Base-by-base conservation (phyloP, 352 stramenopile genomes). In the Blastocystis sp. region DNA sequence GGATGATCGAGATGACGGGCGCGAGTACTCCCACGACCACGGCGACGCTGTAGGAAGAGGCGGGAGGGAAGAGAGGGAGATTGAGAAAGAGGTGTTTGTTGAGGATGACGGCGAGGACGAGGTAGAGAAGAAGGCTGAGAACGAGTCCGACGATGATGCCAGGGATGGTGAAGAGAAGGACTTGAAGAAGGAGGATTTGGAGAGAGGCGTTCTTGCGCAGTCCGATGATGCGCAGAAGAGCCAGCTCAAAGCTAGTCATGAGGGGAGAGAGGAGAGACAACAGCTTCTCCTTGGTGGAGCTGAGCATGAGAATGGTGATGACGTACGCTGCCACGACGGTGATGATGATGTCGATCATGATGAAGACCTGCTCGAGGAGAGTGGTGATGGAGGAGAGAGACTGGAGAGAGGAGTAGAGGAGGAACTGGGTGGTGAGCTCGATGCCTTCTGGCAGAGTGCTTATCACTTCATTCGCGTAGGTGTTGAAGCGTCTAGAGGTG, bases 321-420 rank as follows among this genome's bases (percentile, higher is more conserved):
- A 85, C 74, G 41, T 85, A 85, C 37, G 74, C 74, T 2, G 74
- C 74, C 1, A 85, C 55, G 39, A 85, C n/a, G 13, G 74, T 85
- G 51, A 85, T 85, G 51, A 85, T 85, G 1, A 85, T 45, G 31
- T 69, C 74, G 41, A 85, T 85, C 74, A 85, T 85, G 45, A 85
- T 21, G 61, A 85, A 85, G 12, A 85, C 74, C 66, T 85, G 74
- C 1, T 85, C 74, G 21, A 85, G 55, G 2, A 85, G 51, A 21
- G 69, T 69, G 1, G 74, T 85, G 24, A 85, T 35, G n/a, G 74
- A 85, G 31, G 74, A 67, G 13, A 85, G 74, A 45, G 31, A 59
- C 66, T 77, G 66, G 21, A 85, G 51, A 16, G 74, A 85, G 33
- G 74, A 50, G 33, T 85, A 85, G 2, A 85, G 51, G 3, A 85